Conservation (phyloP, 192 early-diverging fungal genomes). For the Coemansia sp. region DNA sequence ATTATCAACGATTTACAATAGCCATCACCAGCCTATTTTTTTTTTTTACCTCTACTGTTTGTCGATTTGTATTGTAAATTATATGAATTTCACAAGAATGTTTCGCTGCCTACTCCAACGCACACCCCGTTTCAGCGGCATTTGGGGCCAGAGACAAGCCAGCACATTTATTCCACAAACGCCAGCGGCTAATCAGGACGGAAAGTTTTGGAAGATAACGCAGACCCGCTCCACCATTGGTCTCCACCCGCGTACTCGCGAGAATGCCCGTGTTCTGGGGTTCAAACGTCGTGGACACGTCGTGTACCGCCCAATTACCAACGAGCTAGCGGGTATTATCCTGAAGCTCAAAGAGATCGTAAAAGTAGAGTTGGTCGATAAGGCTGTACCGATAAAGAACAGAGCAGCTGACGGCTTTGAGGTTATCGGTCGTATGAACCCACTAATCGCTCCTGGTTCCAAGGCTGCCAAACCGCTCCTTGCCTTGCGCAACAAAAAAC, state of each 20-base stretch:
- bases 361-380: slow-evolving; percentile 52
- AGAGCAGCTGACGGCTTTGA: slow-evolving; percentile 36
- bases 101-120: slow-evolving; percentile 12
- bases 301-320: slow-evolving; percentile 56
- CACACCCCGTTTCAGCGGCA: background rate
- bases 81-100: slow-evolving; percentile 5
- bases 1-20: background rate
- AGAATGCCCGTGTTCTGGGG: slow-evolving; percentile 56
- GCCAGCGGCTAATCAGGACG: slow-evolving; percentile 11
- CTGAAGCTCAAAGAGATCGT: slow-evolving; percentile 66
- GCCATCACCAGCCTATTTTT: background rate
- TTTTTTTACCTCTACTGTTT: background rate
- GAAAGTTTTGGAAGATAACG: slow-evolving; percentile 61
- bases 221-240: slow-evolving; percentile 61
- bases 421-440: slow-evolving; percentile 49
- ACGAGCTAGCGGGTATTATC: slow-evolving; percentile 59
- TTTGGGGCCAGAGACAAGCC: slow-evolving; percentile 5
- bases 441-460: slow-evolving; percentile 39
- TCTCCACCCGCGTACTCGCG: slow-evolving; percentile 51
- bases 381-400: slow-evolving; percentile 22
- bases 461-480: slow-evolving; percentile 50
- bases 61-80: background rate
- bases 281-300: slow-evolving; percentile 58
- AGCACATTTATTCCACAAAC: background rate
- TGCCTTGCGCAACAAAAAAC: slow-evolving; percentile 20